These are phyloP conservation scores for Phytophthora hybrid DNA, from an alignment of 352 stramenopile genomes.

Conservation along the genomic window DNA sequence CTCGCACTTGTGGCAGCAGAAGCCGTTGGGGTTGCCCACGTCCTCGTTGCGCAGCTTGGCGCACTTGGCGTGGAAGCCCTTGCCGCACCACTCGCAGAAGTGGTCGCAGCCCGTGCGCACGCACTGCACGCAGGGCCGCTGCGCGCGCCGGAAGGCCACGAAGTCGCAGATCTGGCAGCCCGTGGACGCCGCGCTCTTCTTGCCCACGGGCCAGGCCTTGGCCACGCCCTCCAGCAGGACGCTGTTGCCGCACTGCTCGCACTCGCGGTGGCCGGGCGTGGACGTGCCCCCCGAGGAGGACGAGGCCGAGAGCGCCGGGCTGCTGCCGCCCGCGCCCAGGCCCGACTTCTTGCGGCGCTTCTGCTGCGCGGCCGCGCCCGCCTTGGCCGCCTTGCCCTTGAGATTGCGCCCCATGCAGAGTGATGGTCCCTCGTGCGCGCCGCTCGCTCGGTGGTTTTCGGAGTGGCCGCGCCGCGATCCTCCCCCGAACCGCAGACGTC, in stretches of 20 bases:
- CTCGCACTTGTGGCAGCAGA: constrained; percentile 82
- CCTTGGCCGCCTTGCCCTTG: constrained; percentile 39
- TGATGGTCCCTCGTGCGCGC: constrained; percentile 36
- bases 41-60: constrained; percentile 62
- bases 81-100: constrained; percentile 89
- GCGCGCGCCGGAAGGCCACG: constrained; percentile 71
- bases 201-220: constrained; percentile 48
- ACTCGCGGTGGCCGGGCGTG: constrained; percentile 60
- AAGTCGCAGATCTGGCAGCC: constrained; percentile 88
- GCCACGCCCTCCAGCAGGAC: constrained; percentile 52
- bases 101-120: constrained; percentile 67
- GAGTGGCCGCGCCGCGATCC: constrained; percentile 38
- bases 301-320: constrained; percentile 36
- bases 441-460: constrained; percentile 30
- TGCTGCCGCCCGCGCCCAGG: constrained; percentile 25
- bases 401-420: constrained; percentile 47
- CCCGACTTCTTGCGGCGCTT: constrained; percentile 48
- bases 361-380: constrained; percentile 25
- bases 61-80: constrained; percentile 83
- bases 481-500: constrained; percentile 31
- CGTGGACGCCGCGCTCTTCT: constrained; percentile 58
- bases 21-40: constrained; percentile 60
- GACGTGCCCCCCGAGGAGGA: constrained; percentile 41
- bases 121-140: constrained; percentile 76
- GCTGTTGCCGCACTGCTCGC: constrained; percentile 58